Evolutionary conservation across 306 rosid species (phyloP), one percentile per base, ranked within the genome.

Genomic region (Quercus bicolor): DNA sequence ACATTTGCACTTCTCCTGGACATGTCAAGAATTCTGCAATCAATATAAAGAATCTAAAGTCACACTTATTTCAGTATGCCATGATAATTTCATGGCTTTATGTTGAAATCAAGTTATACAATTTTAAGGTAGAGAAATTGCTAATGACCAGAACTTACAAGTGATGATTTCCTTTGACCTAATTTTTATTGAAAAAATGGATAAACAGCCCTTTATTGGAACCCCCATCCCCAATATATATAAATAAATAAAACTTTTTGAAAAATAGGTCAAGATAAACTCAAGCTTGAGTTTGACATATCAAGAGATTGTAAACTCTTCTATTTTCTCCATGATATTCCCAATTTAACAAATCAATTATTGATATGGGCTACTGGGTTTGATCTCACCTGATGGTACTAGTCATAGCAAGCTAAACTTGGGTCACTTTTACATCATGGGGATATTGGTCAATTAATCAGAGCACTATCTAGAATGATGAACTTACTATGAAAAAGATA

Each of bases 401-500:
- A 60, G 45, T 65, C 70, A 31, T 6, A 31, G 21, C 3, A 28
- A 31, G 21, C 12, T 29, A 65, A 65, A 65, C 48, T 31, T 65
- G 68, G 20, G 40, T 28, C 68, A 62, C 2, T 45, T 15, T 21
- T 61, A 56, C 28, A 59, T 75, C 76, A 59, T 31, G 53, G 43
- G 77, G 54, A 68, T 68, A 21, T 4, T 5, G 13, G 61, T 73
- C 53, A 34, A 24, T 68, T 69, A 68, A 77, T 76, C 33, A 78
- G 74, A 53, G 40, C 19, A 54, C n/a, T 10, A 31, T 60, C 68
- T 53, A 72, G 73, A 21, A 77, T 54, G 68, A 68, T 9, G 23
- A 79, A 79, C 94, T 88, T 85, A 90, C 97, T 21, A 88, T 79
- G 86, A 66, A 92, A 81, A 85, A 92, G 75, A 90, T 74, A 68